Evolutionary conservation across 202 grass and related monocot genomes (phyloP), one percentile per base, ranked within the genome.

Genomic region (Bolboschoenoplectus hybrid): DNA sequence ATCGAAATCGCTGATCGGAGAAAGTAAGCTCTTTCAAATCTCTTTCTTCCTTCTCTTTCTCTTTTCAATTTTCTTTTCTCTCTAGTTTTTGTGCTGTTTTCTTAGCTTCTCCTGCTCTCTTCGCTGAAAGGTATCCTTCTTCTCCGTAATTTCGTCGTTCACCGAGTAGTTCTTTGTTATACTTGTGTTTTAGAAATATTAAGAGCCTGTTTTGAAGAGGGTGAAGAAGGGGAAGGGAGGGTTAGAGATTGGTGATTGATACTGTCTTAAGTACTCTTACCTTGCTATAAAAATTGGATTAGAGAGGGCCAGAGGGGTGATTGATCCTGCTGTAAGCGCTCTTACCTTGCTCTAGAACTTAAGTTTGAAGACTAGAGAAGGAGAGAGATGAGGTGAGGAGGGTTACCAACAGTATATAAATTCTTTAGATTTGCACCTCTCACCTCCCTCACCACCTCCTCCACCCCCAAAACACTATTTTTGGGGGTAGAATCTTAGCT

Each of bases 1-100:
- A 58, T 67, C 81, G 69, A 45, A 67, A 89, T 83, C 56, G 79
- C 75, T 73, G 44, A 65, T 83, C 45, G 69, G 79, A 87, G 75
- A 75, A 53, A 75, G 55, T 12, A 32, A 73, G 69, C 17, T 73
- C 20, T 73, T 47, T 2, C 8, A 47, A 73, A 19, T 72, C n/a
- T 47, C 8, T 73, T 63, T 11, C 19, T 39, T 65, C 0, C 43
- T 50, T 9, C 50, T 20, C 32, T 47, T 3, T 43, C 32, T 5
- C 2, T 32, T 46, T 47, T 26, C 63, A 0, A n/a, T 46, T 40
- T 35, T 64, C 3, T 19, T 64, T 35, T 8, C 9, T 32, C 8
- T 10, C n/a, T 19, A 62, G 19, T 20, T 32, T 3, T 63, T 20
- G 60, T 65, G 19, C 44, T 74, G 36, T 39, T 67, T 3, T 67